phyloP scores from a whole-genome alignment of 1,284 basidiomycete genomes.

The Hemileia vastatrix region DNA sequence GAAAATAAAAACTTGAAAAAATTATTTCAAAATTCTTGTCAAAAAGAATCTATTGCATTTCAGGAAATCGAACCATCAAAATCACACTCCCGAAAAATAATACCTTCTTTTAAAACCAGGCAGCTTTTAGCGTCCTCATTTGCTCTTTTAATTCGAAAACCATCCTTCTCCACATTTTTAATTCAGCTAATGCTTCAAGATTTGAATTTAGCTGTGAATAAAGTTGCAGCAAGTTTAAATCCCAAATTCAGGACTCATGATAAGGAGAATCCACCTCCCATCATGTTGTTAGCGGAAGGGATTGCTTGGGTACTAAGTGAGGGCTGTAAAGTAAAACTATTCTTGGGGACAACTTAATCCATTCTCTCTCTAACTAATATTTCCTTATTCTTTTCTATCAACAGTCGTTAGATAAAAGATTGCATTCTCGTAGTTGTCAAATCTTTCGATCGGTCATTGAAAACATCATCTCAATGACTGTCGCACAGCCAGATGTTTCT shows the following conservation, averaged over 20 bases:
- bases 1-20: not conserved
- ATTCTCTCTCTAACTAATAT: not conserved
- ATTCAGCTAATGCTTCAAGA: constrained; percentile 16
- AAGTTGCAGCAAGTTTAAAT: too few species aligned
- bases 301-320: constrained; percentile 14
- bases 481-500: not conserved
- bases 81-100: too few species aligned
- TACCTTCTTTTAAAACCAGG: too few species aligned
- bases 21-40: not conserved
- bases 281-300: constrained; percentile 22
- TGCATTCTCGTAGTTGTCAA: constrained; percentile 16
- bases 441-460: too few species aligned
- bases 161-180: constrained; percentile 5
- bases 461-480: too few species aligned
- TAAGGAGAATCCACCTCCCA: too few species aligned
- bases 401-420: constrained; percentile 13
- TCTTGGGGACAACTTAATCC: not conserved
- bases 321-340: constrained; percentile 17
- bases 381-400: not conserved
- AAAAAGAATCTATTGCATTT: not conserved
- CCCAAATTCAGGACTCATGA: too few species aligned
- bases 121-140: constrained; percentile 20
- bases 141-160: constrained; percentile 18
- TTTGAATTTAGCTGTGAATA: constrained; percentile 1
- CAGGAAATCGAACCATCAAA: constrained; percentile 17